Evolutionary conservation across 2,329 filamentous ascomycete species (phyloP), one percentile per base, ranked within the genome.

Genomic region (Fusarium nurragi): DNA sequence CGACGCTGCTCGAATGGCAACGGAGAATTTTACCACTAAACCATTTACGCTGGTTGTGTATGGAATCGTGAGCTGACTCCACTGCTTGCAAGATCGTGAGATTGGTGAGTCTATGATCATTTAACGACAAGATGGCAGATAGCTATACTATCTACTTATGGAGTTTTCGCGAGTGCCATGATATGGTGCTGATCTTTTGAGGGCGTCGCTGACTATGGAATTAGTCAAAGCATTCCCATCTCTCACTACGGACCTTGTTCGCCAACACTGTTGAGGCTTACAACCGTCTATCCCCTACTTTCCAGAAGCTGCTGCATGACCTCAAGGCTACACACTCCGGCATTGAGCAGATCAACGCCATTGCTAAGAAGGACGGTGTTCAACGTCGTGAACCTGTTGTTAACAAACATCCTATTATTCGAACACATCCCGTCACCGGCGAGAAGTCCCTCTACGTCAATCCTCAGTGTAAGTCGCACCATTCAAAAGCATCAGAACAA

Each of bases 391-490:
- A 94, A 65, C 91, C 92, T 0, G 87, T 95, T 2, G 84, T 86
- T 6, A 89, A 86, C 41, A 86, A 88, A 43, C 93, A 97, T 71
- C 93, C 93, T 0, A 80, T 97, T 58, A 86, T 96, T 2, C 83
- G 92, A 18, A 94, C 92, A 1, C 93, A 97, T 74, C 92, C 93
- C 0, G 87, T 83, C 8, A 96, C 93, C 0, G 91, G 92, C 16
- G 91, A 96, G 76, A 97, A 96, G 80, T 90, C 91, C 0, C 79
- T 97, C 9, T 96, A 86, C 68, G 86, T 96, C 25, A 97, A 96
- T 75, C 89, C 89, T 5, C 91, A 94, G 73, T 97, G 89, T 91
- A 78, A 83, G 87, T 77, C 41, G 9, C 12, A 5, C 16, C 6
- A n/a, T 19, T 4, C 4, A 14, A 9, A 19, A 16, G 16, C 2